Percentiles rank a stretch among this genome's conserved stretches.
These are phyloP conservation scores for Phlyctochytrium planicorne DNA, from an alignment of 192 early-diverging fungal genomes.

Conservation along the genomic window DNA sequence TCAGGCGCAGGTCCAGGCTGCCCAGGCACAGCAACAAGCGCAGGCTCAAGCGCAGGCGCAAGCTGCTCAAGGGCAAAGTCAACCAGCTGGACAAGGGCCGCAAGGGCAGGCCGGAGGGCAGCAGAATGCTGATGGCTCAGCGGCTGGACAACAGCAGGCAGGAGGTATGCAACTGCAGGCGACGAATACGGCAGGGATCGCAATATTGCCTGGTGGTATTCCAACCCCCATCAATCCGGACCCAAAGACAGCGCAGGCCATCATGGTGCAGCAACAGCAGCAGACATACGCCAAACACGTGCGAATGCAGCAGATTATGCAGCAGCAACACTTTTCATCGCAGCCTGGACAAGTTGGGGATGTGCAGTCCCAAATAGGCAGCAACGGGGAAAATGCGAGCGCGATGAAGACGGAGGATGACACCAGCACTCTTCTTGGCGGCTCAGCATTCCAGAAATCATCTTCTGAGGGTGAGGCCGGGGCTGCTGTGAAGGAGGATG, in stretches of 20 bases:
- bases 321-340: not conserved
- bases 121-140: not conserved
- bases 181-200: not conserved
- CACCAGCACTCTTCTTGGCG: not conserved
- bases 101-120: not conserved
- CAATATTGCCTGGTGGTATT: slow-evolving; percentile 3
- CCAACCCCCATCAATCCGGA: slow-evolving; percentile 1
- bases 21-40: not conserved
- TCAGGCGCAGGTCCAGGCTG: not conserved
- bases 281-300: not conserved
- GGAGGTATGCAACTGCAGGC: not conserved
- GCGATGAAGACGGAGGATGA: not conserved
- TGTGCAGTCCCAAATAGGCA: no score
- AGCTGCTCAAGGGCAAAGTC: not conserved
- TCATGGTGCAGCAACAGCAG: slow-evolving; percentile 1
- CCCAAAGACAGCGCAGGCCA: not conserved
- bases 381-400: no score
- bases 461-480: not conserved
- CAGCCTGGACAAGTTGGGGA: not conserved
- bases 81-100: not conserved
- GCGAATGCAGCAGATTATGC: not conserved
- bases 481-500: not conserved
- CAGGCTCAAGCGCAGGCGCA: not conserved
- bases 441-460: not conserved
- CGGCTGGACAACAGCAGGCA: not conserved